phyloP scores from a whole-genome alignment of 495 filamentous ascomycete species.

The Neurospora tetrasperma region DNA sequence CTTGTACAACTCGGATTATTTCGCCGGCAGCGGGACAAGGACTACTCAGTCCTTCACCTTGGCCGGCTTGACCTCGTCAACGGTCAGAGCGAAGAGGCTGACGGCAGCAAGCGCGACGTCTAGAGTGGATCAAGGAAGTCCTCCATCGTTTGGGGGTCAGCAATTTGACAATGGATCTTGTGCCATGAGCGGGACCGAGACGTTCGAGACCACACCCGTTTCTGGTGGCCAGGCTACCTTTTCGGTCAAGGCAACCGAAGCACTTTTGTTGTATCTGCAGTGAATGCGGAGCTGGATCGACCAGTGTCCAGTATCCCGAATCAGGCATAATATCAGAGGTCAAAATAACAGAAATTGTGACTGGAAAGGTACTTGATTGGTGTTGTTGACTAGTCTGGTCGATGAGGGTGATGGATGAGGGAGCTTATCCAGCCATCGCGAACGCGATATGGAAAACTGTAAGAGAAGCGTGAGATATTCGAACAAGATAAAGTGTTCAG shows the following conservation, averaged over 20 bases:
- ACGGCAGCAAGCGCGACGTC: constrained; percentile 40
- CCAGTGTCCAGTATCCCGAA: background rate
- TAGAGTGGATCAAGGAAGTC: constrained; percentile 38
- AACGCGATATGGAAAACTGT: background rate
- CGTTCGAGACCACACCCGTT: constrained; percentile 29
- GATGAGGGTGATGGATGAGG: background rate
- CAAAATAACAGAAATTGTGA: background rate
- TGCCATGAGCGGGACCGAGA: constrained; percentile 32
- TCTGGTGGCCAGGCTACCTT: constrained; percentile 37
- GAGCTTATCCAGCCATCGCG: background rate
- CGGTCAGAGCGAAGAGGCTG: constrained; percentile 41
- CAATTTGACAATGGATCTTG: constrained; percentile 45
- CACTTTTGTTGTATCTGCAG: constrained; percentile 43
- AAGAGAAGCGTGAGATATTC: background rate
- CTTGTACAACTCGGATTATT: constrained; percentile 52
- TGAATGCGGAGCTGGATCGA: background rate
- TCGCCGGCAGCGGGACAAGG: constrained; percentile 34
- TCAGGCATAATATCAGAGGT: background rate
- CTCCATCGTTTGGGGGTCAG: constrained; percentile 43
- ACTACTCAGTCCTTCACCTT: constrained; percentile 36
- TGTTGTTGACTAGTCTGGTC: background rate
- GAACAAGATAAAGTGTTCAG: background rate
- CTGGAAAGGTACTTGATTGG: background rate
- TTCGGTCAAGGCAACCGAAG: constrained; percentile 42
- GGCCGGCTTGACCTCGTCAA: constrained; percentile 27